Base-by-base conservation (phyloP, 2,329 filamentous ascomycete genomes). In the Talaromyces sp. region DNA sequence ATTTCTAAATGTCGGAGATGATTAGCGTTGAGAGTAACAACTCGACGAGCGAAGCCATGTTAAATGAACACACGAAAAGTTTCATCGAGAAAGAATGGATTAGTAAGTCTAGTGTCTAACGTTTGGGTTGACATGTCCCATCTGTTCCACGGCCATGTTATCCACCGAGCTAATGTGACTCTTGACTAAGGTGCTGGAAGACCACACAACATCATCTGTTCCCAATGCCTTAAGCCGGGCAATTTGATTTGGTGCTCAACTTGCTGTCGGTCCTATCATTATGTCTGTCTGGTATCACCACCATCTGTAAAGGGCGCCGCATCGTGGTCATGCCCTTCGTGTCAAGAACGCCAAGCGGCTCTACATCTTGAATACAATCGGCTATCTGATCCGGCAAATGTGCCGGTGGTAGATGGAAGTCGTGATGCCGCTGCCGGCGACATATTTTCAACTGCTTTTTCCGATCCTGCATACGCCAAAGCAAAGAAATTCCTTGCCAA, bases 201-300 rank as follows among this genome's bases (percentile, higher is more conserved):
- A 59, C 73, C 70, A 22, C 73, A 75, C 61, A 73, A 74, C 61
- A 52, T 75, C 19, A 69, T 76, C 47, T 75, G 74, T 41, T 74
- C 70, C 1, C 62, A 66, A 19, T 75, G 73, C 54, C 69, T 68
- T 16, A 66, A 66, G 22, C 73, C 74, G 7, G 69, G 70, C 24
- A 67, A 71, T 47, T 45, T 75, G 24, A 66, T 73, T 45, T 64
- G 62, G 1, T 76, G 74, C 64, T 67, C 69, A 56, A 74, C 73
- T 8, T 75, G 74, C 66, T 74, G 71, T 66, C 71, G 74, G 64
- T 72, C 73, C 10, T 75, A 75, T 63, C 74, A 75, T 64, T 60
- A 62, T 27, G 63, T 62, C 16, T 76, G 74, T 37, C 60, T 76
- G 41, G 43, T 62, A 22, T 49, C 49, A 19, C 31, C 45, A 56